Evolutionary conservation across 2,329 filamentous ascomycete species (phyloP).

Genomic region (Pyrenophora seminiperda): DNA sequence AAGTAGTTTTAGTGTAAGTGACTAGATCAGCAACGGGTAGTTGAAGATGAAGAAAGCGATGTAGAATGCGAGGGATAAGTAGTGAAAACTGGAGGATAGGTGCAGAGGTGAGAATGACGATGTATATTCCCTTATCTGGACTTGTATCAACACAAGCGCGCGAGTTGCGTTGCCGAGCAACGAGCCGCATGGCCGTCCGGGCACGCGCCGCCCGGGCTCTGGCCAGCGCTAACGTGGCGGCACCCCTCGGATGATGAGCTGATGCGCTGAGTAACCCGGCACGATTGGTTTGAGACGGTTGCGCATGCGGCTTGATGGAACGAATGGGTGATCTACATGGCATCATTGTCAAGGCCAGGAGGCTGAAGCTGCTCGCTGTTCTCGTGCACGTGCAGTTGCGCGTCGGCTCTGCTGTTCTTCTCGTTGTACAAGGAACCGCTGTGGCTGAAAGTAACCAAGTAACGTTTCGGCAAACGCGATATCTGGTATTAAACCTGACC

Average conservation of each 20-base stretch:
- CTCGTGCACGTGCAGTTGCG: too few relatives aligned
- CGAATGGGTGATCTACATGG: too few relatives aligned
- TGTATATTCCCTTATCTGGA: constrained; percentile 29
- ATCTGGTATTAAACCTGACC: too few relatives aligned
- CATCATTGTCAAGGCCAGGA: too few relatives aligned
- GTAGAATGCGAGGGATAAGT: constrained; percentile 29
- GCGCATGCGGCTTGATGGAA: background rate
- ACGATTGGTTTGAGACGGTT: background rate
- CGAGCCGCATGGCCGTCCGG: constrained; percentile 13
- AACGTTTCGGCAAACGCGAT: too few relatives aligned
- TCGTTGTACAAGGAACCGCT: too few relatives aligned
- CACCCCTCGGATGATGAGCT: constrained; percentile 16
- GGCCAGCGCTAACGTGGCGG: background rate
- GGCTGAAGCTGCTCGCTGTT: too few relatives aligned
- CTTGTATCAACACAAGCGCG: constrained; percentile 33
- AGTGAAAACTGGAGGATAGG: constrained; percentile 29
- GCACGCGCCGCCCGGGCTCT: background rate
- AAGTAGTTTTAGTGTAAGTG: constrained; percentile 14
- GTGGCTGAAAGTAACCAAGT: too few relatives aligned
- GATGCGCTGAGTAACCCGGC: too few relatives aligned
- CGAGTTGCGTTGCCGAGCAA: constrained; percentile 36
- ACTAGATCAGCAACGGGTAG: constrained; percentile 18
- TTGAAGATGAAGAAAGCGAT: constrained; percentile 28
- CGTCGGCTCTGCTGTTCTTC: too few relatives aligned
- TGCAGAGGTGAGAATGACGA: constrained; percentile 36